phyloP scores from a whole-genome alignment of 345 rosid genomes.

The Chamaenerion angustifolium region DNA sequence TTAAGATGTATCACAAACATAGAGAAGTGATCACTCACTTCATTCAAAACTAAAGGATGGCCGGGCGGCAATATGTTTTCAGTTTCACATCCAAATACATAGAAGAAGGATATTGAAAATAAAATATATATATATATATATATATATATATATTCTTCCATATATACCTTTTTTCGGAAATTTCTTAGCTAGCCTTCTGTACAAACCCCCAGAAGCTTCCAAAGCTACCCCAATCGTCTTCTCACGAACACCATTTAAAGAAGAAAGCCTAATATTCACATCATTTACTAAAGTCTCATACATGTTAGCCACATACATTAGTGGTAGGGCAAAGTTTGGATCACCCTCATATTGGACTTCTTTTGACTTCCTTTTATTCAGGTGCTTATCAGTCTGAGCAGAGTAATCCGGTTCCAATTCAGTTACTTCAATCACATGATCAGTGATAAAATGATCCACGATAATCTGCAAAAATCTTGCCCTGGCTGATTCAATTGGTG shows the following conservation, averaged over 20 bases:
- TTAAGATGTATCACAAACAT: background rate
- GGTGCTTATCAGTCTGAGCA: slow-evolving; percentile 30
- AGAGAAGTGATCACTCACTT: background rate
- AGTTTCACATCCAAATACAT: background rate
- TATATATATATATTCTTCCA: background rate
- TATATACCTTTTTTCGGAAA: slow-evolving; percentile 74
- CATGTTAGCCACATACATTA: slow-evolving; percentile 90
- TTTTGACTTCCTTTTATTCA: slow-evolving; percentile 59
- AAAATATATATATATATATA: background rate
- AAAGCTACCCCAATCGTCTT: slow-evolving; percentile 82
- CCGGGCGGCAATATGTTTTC: background rate
- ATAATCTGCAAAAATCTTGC: slow-evolving; percentile 67
- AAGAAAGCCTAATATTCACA: slow-evolving; percentile 63
- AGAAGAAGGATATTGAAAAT: background rate
- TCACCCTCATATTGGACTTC: slow-evolving; percentile 78
- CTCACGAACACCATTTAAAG: slow-evolving; percentile 63
- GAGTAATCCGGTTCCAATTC: slow-evolving; percentile 36
- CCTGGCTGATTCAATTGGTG: slow-evolving; percentile 75
- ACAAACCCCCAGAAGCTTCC: slow-evolving; percentile 95
- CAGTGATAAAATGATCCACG: slow-evolving; percentile 56
- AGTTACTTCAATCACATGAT: slow-evolving; percentile 47
- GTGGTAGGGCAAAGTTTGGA: slow-evolving; percentile 51
- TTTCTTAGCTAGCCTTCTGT: slow-evolving; percentile 66
- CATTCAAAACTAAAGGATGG: background rate
- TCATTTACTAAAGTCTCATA: slow-evolving; percentile 68